Percentiles rank a stretch among this genome's conserved stretches.
Conservation (phyloP, 148 eudicot species). For the Persicaria tinctoria region DNA sequence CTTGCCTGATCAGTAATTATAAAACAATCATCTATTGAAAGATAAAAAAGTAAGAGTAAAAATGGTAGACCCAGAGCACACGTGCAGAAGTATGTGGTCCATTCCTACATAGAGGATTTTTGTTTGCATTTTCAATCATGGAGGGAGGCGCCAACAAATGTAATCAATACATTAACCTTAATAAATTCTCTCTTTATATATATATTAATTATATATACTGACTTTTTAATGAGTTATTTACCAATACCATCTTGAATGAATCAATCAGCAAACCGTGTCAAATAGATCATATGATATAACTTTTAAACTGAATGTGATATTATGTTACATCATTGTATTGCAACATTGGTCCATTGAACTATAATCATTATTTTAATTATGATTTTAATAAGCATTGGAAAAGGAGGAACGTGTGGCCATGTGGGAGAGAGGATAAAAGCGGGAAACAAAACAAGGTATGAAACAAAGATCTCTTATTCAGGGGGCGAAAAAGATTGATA, state of each 20-base stretch:
- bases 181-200: too few relatives aligned
- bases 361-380: neutral
- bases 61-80: conserved; percentile 29
- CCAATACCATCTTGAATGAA: too few relatives aligned
- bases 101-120: conserved; percentile 25
- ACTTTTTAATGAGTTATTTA: too few relatives aligned
- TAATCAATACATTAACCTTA: too few relatives aligned
- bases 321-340: neutral
- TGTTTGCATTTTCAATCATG: conserved; percentile 26
- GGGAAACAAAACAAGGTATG: conserved; percentile 8
- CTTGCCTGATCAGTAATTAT: neutral
- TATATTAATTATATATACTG: too few relatives aligned
- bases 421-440: neutral
- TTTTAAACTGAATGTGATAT: too few relatives aligned
- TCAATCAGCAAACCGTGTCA: too few relatives aligned
- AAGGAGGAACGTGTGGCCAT: neutral
- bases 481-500: neutral
- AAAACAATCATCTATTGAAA: neutral
- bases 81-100: conserved; percentile 44
- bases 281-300: too few relatives aligned
- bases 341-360: neutral
- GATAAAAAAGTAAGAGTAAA: neutral
- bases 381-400: neutral
- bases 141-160: too few relatives aligned
- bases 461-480: conserved; percentile 9